A percentile compares a stretch with the other conserved stretches of the same genome.
Evolutionary conservation across 306 rosid species (phyloP).

Genomic region (Lathyrus tuberosus): DNA sequence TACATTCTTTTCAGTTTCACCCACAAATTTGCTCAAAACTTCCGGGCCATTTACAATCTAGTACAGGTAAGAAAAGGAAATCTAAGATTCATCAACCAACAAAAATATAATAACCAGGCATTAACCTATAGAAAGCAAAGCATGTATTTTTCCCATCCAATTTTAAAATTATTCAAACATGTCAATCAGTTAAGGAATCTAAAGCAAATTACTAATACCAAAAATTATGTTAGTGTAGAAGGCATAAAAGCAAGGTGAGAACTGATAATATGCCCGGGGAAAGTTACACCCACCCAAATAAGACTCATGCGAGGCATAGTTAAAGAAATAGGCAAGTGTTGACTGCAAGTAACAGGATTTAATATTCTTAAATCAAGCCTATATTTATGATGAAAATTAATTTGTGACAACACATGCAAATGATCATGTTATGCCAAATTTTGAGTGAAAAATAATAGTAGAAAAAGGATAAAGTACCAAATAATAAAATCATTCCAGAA

Average conservation of each 20-base stretch:
- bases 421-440: constrained; percentile 20
- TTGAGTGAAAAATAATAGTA: not conserved
- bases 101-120: constrained; percentile 27
- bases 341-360: constrained; percentile 16
- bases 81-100: constrained; percentile 37
- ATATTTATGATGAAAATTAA: constrained; percentile 9
- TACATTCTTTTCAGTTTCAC: constrained; percentile 98
- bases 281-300: constrained; percentile 17
- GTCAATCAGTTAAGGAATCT: constrained; percentile 34
- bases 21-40: constrained; percentile 94
- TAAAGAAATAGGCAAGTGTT: constrained; percentile 25
- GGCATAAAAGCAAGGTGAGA: constrained; percentile 25
- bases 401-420: constrained; percentile 28
- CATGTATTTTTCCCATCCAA: constrained; percentile 24
- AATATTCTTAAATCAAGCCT: constrained; percentile 33
- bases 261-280: constrained; percentile 25
- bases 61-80: constrained; percentile 33
- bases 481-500: constrained; percentile 15
- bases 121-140: constrained; percentile 37
- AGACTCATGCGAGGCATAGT: constrained; percentile 11
- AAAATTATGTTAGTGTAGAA: constrained; percentile 27
- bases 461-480: constrained; percentile 14
- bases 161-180: constrained; percentile 36
- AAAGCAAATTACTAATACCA: constrained; percentile 4
- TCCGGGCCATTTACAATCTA: constrained; percentile 99